Evolutionary conservation across 306 rosid genomes (phyloP).

Genomic region (Quillaja saponaria): DNA sequence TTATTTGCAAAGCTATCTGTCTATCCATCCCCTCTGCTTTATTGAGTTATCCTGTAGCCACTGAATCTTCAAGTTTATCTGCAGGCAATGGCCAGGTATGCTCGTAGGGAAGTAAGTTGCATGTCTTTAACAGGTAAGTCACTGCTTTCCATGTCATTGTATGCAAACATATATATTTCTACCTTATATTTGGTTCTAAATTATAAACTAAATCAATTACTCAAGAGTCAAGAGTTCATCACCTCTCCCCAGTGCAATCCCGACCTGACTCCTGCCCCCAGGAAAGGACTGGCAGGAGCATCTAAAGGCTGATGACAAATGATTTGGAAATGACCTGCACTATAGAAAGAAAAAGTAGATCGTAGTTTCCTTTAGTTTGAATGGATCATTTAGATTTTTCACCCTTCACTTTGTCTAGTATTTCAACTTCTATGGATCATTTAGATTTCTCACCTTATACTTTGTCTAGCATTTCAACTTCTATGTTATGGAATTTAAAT

Average conservation of each 20-base stretch:
- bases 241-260: constrained; percentile 12
- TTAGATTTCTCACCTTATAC: background rate
- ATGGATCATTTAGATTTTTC: no score
- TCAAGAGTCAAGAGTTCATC: constrained; percentile 10
- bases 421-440: background rate
- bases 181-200: background rate
- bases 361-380: no score
- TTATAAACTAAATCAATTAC: constrained; percentile 19
- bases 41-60: background rate
- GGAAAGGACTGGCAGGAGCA: constrained; percentile 17
- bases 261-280: constrained; percentile 6
- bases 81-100: constrained; percentile 64
- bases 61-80: constrained; percentile 11
- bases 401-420: background rate
- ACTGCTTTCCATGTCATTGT: background rate
- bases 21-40: constrained; percentile 9
- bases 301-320: no score
- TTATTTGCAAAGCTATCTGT: background rate
- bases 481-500: background rate
- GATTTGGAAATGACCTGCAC: no score
- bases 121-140: constrained; percentile 52
- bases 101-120: constrained; percentile 54
- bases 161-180: constrained; percentile 17
- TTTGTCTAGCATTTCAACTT: constrained; percentile 13
- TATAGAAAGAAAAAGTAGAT: background rate